Conservation (phyloP, 2,329 filamentous ascomycete species). For the Botrytis fragariae region DNA sequence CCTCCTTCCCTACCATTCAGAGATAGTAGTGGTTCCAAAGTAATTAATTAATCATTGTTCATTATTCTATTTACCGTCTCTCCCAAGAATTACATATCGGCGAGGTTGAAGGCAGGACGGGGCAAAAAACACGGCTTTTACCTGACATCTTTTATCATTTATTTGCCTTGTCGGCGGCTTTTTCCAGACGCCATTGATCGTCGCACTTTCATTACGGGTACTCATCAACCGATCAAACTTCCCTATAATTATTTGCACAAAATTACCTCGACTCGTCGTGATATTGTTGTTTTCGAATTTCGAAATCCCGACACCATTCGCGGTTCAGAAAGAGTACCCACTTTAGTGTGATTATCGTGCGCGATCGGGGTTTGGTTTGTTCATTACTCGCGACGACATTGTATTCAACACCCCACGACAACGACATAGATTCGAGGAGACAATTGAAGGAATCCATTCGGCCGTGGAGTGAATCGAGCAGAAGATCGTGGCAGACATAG, state of each 20-base stretch:
- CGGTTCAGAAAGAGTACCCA: conserved; percentile 18
- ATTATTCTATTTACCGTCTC: conserved; percentile 14
- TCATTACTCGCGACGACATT: conserved; percentile 26
- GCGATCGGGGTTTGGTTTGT: conserved; percentile 32
- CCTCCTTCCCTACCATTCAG: background rate
- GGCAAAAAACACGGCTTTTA: conserved; percentile 16
- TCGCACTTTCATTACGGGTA: conserved; percentile 27
- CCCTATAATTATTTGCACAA: background rate
- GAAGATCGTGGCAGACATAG: conserved; percentile 28
- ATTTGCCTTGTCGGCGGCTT: conserved; percentile 21
- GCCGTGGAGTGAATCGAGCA: conserved; percentile 17
- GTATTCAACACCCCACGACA: conserved; percentile 20
- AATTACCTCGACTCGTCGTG: conserved; percentile 9
- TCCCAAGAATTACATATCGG: conserved; percentile 24
- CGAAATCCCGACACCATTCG: conserved; percentile 22
- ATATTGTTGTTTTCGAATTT: conserved; percentile 14
- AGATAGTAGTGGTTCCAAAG: too few species aligned
- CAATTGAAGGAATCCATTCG: conserved; percentile 20
- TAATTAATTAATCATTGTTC: background rate
- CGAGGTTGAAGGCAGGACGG: conserved; percentile 24
- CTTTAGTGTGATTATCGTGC: conserved; percentile 21
- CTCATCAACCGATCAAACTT: conserved; percentile 13
- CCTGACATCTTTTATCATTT: conserved; percentile 7
- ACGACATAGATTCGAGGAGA: conserved; percentile 9
- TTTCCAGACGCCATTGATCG: conserved; percentile 26